Evolutionary conservation across 768 basidiomycete species (phyloP).

Genomic region (Pisolithus orientalis): DNA sequence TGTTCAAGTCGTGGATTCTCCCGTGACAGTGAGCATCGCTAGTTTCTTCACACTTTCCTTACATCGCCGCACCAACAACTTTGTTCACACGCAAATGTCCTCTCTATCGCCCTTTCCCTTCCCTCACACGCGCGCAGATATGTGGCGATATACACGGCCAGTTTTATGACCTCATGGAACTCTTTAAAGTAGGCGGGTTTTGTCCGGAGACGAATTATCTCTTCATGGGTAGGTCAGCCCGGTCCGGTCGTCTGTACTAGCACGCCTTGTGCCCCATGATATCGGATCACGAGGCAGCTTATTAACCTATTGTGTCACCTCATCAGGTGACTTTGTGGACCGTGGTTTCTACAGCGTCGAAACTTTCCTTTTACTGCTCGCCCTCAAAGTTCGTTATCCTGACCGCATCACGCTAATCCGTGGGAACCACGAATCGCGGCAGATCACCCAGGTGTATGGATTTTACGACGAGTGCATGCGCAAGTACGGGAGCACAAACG

Average conservation of each 20-base stretch:
- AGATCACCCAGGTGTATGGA: constrained; percentile 94
- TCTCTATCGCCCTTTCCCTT: neutral
- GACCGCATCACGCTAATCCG: constrained; percentile 95
- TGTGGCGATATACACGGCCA: constrained; percentile 98
- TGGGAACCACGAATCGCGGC: constrained; percentile 96
- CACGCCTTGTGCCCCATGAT: constrained; percentile 7
- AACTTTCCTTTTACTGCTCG: constrained; percentile 89
- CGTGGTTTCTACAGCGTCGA: constrained; percentile 96
- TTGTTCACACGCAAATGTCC: neutral
- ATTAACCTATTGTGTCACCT: neutral
- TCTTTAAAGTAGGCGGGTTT: constrained; percentile 88
- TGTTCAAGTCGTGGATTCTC: constrained; percentile 92
- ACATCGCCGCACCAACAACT: neutral
- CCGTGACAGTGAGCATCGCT: constrained; percentile 70
- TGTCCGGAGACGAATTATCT: constrained; percentile 94
- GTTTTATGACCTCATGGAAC: constrained; percentile 93
- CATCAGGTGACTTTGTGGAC: constrained; percentile 92
- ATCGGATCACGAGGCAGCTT: neutral
- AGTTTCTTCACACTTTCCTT: neutral
- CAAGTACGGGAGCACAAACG: constrained; percentile 90
- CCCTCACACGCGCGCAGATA: constrained; percentile 45
- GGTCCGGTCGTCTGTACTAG: constrained; percentile 4
- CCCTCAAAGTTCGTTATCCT: constrained; percentile 94
- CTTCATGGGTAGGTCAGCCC: constrained; percentile 73
- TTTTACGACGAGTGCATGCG: constrained; percentile 96